Base-by-base conservation (phyloP, 164 flowering plant species). In the Piper longum region DNA sequence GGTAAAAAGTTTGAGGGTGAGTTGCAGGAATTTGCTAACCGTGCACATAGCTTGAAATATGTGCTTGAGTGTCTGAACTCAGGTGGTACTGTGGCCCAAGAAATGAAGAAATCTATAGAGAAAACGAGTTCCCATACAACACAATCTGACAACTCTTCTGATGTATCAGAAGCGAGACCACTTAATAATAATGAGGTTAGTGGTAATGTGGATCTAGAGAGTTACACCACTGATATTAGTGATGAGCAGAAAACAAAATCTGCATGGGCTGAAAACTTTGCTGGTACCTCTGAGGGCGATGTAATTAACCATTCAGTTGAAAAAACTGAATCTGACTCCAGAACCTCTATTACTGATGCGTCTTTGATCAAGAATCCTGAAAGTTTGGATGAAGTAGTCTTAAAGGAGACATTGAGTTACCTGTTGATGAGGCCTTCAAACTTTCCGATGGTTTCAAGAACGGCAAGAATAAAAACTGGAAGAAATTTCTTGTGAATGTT, bases 1-100 rank as follows among this genome's bases (percentile, higher is more conserved):
- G 99, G 97, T 68, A 72, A 92, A 57, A 93, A 86, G 79, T 93
- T 90, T 78, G 97, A 93, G 80, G 99, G 99, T 56, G 99, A 90
- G 66, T 61, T 93, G 67, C 97, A 93, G 77, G 99, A 93, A 76
- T 93, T 93, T 73, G 97, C 99, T 56, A 88, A 93, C 74, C 99
- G 90, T 81, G 97, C 92, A 67, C 88, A 77, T 69, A 88, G 99
- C 72, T 90, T 93, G 54, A 83, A 96, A 16, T 85, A 86, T 79
- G 80, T 81, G 65, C 72, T 93, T 60, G 91, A 89, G 75, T 93
- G 97, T 72, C 77, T 93, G 65, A 80, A 74, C 54, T 84, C 97
- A 51, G 97, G 59, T 66, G 99, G 97, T 71, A 79, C 83, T 51
- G 69, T 69, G 54, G 70, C 66, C 64, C 80, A 77, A 74, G 77